phyloP scores from a whole-genome alignment of 139 green algal genomes.

The Desmodesmus armatus region DNA sequence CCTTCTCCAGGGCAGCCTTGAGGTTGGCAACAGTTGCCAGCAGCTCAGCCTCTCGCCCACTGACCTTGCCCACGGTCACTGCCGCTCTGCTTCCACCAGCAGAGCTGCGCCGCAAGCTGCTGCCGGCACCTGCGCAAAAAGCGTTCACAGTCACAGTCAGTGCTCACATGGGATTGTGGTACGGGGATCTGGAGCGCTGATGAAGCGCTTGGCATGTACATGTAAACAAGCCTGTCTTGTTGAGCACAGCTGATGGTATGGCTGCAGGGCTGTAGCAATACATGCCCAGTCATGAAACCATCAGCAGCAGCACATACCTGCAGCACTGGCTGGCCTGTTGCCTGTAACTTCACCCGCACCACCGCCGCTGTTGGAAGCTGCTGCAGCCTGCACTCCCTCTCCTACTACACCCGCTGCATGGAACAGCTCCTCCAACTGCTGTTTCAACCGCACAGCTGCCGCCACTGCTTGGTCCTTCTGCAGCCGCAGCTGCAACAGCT shows the following conservation, averaged over 20 bases:
- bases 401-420: neutral
- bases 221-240: too few relatives aligned
- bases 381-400: neutral
- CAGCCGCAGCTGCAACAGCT: conserved; percentile 63
- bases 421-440: conserved; percentile 60
- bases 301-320: conserved; percentile 1
- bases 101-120: neutral
- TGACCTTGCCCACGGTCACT: neutral
- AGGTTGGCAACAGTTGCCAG: conserved; percentile 74
- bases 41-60: conserved; percentile 71
- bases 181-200: too few relatives aligned
- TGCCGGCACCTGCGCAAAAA: neutral
- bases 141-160: too few relatives aligned
- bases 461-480: conserved; percentile 66
- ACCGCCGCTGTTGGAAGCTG: neutral
- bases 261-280: too few relatives aligned
- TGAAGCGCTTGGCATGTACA: too few relatives aligned
- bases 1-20: conserved; percentile 77
- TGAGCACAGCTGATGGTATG: too few relatives aligned
- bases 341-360: neutral
- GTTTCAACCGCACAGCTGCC: conserved; percentile 54
- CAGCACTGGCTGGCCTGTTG: neutral
- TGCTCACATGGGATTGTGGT: too few relatives aligned
- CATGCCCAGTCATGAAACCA: too few relatives aligned
- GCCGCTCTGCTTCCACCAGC: neutral